These are phyloP conservation scores for Acanthamoeba healyi DNA, from an alignment of 208 protist species.

Conservation along the genomic window DNA sequence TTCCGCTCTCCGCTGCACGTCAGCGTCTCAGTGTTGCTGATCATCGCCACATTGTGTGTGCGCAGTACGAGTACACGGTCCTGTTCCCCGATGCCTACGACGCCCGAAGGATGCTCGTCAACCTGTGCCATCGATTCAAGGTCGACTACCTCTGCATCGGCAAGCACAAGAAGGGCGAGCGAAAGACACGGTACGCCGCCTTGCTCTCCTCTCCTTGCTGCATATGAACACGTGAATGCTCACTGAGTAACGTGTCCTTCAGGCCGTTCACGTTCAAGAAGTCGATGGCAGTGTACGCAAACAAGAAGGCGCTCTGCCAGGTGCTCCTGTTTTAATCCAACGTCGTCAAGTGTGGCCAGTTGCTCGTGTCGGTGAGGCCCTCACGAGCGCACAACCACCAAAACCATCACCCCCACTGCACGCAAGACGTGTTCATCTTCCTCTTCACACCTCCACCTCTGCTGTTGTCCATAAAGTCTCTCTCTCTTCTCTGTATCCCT, in stretches of 20 bases:
- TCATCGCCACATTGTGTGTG: not conserved
- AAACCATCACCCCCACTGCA: no score
- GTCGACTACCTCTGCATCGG: constrained; percentile 52
- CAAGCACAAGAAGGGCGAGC: constrained; percentile 68
- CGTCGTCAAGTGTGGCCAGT: no score
- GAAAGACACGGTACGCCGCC: constrained; percentile 7
- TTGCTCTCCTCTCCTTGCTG: no score
- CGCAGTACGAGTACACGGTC: constrained; percentile 42
- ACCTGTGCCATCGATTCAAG: constrained; percentile 67
- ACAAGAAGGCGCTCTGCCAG: constrained; percentile 51
- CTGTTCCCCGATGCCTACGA: constrained; percentile 57
- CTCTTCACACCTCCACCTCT: no score
- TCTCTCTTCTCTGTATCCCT: no score
- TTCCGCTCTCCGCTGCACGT: not conserved
- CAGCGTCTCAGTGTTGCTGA: not conserved
- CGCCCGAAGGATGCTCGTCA: constrained; percentile 52
- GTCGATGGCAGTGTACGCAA: not conserved
- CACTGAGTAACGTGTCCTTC: no score
- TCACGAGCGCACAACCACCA: no score
- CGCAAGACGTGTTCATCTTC: no score
- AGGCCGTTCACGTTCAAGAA: constrained; percentile 45
- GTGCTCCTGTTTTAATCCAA: constrained; percentile 11
- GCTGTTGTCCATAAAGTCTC: no score
- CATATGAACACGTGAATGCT: no score
- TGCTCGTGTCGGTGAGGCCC: no score